Evolutionary conservation across 768 basidiomycete genomes (phyloP).

Genomic region (Rossbeevera mucosa): DNA sequence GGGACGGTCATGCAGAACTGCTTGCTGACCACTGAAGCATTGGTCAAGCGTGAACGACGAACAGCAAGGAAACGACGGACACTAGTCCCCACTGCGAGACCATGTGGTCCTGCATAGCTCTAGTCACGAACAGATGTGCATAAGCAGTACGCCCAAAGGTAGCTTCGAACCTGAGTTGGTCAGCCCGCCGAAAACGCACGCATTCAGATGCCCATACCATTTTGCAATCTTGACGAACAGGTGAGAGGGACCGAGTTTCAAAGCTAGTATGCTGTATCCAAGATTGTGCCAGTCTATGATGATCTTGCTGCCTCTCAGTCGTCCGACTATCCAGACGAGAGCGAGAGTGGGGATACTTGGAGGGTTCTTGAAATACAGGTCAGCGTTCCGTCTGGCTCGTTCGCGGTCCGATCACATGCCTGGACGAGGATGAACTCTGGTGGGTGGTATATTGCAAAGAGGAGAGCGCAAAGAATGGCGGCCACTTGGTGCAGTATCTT

Average conservation of each 20-base stretch:
- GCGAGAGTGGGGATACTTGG: slow-evolving; percentile 93
- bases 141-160: slow-evolving; percentile 77
- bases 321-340: slow-evolving; percentile 70
- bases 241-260: slow-evolving; percentile 70
- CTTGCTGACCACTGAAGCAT: slow-evolving; percentile 61
- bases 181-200: background rate
- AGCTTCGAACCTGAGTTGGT: slow-evolving; percentile 65
- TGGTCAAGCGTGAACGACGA: slow-evolving; percentile 4
- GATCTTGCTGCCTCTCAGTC: slow-evolving; percentile 70
- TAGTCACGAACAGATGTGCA: slow-evolving; percentile 91
- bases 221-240: slow-evolving; percentile 68
- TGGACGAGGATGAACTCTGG: slow-evolving; percentile 89
- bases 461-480: slow-evolving; percentile 56
- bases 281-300: slow-evolving; percentile 99
- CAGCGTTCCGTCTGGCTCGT: background rate
- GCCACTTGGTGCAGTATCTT: slow-evolving; percentile 72
- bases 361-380: slow-evolving; percentile 64
- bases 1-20: slow-evolving; percentile 85
- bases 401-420: slow-evolving; percentile 43
- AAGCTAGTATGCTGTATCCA: slow-evolving; percentile 86
- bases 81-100: slow-evolving; percentile 67
- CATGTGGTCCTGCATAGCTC: slow-evolving; percentile 75
- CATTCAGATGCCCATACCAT: slow-evolving; percentile 44
- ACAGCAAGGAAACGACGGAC: slow-evolving; percentile 42
- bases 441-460: slow-evolving; percentile 56